A percentile compares a stretch with the other conserved stretches of the same genome.
Conservation (phyloP, 495 filamentous ascomycete genomes). For the Podospora fimiseda region DNA sequence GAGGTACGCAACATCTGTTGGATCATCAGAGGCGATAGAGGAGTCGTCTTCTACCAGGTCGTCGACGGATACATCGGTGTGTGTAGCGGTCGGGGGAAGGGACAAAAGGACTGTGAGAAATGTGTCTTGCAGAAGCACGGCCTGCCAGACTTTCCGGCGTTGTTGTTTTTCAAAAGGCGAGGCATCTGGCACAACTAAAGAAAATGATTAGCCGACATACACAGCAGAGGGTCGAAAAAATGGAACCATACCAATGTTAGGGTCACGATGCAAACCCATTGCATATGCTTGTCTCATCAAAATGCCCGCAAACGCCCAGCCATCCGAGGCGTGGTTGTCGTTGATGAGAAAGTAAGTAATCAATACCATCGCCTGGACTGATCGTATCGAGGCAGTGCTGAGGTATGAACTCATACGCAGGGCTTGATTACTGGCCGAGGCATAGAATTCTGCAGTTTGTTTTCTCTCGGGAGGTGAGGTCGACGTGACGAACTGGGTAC, state of each 20-base stretch:
- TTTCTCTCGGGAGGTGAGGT: conserved; percentile 50
- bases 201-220: neutral
- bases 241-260: conserved; percentile 50
- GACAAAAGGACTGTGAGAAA: conserved; percentile 70
- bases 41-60: conserved; percentile 49
- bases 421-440: conserved; percentile 64
- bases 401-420: conserved; percentile 62
- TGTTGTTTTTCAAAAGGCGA: conserved; percentile 60
- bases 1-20: conserved; percentile 59
- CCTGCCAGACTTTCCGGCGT: conserved; percentile 67
- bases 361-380: conserved; percentile 67
- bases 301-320: conserved; percentile 68
- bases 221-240: neutral
- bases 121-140: conserved; percentile 67
- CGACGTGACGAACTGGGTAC: conserved; percentile 61
- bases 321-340: conserved; percentile 68
- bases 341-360: conserved; percentile 73
- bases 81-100: conserved; percentile 62
- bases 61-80: conserved; percentile 63
- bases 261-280: conserved; percentile 68
- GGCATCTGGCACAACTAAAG: conserved; percentile 49
- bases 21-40: conserved; percentile 43
- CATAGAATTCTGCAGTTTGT: conserved; percentile 70
- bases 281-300: conserved; percentile 66
- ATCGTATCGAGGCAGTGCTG: conserved; percentile 56